phyloP scores from a whole-genome alignment of 805 yeast species.

The Cyberlindnera nakhonratchasimensis region DNA sequence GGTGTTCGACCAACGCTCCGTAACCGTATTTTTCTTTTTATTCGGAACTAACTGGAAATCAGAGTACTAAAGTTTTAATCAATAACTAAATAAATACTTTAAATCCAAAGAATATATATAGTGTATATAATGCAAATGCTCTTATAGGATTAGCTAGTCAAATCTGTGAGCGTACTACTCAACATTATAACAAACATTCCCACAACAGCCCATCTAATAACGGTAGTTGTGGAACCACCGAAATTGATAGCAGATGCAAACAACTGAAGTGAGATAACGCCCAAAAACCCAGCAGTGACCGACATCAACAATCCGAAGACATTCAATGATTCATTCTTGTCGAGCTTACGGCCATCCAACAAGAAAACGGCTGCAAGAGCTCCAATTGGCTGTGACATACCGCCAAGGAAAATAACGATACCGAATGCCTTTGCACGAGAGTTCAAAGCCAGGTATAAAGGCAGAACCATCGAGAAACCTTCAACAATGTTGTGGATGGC shows the following conservation, averaged over 20 bases:
- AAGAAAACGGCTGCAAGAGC: constrained; percentile 67
- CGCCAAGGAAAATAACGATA: constrained; percentile 70
- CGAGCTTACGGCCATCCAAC: constrained; percentile 35
- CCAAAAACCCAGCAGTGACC: constrained; percentile 78
- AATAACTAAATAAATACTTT: no score
- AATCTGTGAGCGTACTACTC: constrained; percentile 36
- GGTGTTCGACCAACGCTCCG: no score
- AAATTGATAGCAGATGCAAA: constrained; percentile 77
- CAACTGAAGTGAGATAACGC: constrained; percentile 83
- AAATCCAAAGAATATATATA: no score
- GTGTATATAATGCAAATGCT: background rate
- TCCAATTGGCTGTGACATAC: constrained; percentile 85
- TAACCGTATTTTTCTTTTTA: no score
- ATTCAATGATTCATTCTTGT: constrained; percentile 31
- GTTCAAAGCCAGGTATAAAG: constrained; percentile 74
- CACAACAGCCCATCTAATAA: constrained; percentile 53
- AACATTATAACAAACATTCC: constrained; percentile 59
- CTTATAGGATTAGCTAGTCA: background rate
- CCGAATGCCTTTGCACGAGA: constrained; percentile 58
- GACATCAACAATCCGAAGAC: constrained; percentile 65
- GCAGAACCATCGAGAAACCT: constrained; percentile 91
- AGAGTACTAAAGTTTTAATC: no score
- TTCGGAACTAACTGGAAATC: no score
- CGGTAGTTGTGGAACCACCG: constrained; percentile 65
- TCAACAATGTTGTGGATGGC: constrained; percentile 90